These are phyloP conservation scores for Phytopythium kandeliae DNA, from an alignment of 352 stramenopile genomes.

Conservation along the genomic window DNA sequence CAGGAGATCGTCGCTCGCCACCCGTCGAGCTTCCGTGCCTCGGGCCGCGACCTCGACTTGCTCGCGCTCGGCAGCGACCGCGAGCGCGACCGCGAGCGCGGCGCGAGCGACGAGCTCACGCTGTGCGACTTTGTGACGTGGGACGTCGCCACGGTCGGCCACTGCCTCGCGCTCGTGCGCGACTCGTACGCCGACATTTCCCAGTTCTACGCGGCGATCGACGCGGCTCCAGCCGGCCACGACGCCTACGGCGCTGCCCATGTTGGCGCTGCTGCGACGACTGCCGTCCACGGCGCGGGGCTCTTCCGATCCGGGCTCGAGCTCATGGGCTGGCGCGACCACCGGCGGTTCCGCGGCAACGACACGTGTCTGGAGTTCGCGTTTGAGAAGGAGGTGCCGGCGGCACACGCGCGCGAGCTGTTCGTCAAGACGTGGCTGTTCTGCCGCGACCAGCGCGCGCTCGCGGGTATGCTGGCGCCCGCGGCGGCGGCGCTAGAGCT, in stretches of 20 bases:
- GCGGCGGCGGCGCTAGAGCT: constrained; percentile 18
- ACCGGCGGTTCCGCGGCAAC: constrained; percentile 7
- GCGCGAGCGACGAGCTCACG: constrained; percentile 7
- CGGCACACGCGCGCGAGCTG: constrained; percentile 11
- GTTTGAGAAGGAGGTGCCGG: constrained; percentile 19
- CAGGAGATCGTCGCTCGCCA: constrained; percentile 19
- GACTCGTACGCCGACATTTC: constrained; percentile 19
- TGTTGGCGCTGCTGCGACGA: too few relatives aligned
- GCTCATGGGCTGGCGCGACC: constrained; percentile 24
- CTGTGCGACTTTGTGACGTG: constrained; percentile 32
- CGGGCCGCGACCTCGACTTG: neutral
- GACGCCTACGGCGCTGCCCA: neutral
- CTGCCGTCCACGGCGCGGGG: too few relatives aligned
- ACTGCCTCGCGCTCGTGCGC: constrained; percentile 23
- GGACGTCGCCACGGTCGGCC: constrained; percentile 19
- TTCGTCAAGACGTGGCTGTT: constrained; percentile 26
- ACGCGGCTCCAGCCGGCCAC: neutral
- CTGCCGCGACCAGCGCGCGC: constrained; percentile 20
- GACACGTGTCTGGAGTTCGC: constrained; percentile 22
- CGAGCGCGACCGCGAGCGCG: too few relatives aligned
- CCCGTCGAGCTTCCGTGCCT: constrained; percentile 15
- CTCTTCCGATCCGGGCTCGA: constrained; percentile 7
- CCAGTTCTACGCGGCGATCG: constrained; percentile 13
- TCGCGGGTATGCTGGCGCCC: constrained; percentile 17
- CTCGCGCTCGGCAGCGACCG: too few relatives aligned